Conservation (phyloP, 202 grass and related monocot species). For the Panicum virgatum region DNA sequence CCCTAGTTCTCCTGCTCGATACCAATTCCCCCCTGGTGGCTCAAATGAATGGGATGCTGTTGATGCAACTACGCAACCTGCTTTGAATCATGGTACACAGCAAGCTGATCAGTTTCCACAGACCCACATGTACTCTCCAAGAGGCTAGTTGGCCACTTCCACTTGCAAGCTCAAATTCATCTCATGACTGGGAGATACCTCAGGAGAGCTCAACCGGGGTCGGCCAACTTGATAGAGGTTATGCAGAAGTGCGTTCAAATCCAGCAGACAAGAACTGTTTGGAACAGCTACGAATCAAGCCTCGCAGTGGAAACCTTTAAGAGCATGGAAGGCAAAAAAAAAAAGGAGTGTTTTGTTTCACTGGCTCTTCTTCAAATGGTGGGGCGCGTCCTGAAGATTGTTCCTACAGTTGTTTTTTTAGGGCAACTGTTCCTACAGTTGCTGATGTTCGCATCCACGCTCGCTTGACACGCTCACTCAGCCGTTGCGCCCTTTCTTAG, state of each 20-base stretch:
- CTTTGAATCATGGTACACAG: constrained; percentile 12
- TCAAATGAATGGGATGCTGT: constrained; percentile 26
- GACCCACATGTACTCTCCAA: constrained; percentile 27
- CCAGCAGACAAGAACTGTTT: constrained; percentile 21
- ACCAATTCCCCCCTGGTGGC: neutral
- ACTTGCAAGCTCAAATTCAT: constrained; percentile 36
- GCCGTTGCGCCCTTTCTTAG: neutral
- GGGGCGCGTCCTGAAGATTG: too few relatives aligned
- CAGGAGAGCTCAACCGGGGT: constrained; percentile 21
- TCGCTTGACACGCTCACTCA: neutral
- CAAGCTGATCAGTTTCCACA: constrained; percentile 15
- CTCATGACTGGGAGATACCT: constrained; percentile 31
- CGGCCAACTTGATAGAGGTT: constrained; percentile 10
- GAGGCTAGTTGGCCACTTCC: constrained; percentile 20
- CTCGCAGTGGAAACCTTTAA: too few relatives aligned
- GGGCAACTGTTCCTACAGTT: too few relatives aligned
- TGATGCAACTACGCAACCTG: constrained; percentile 1
- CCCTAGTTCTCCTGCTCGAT: neutral
- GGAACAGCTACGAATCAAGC: too few relatives aligned
- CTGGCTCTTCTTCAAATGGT: constrained; percentile 14
- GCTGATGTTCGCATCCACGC: neutral
- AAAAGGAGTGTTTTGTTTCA: neutral
- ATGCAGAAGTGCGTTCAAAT: constrained; percentile 15
- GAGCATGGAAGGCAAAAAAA: constrained; percentile 16
- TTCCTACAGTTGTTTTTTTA: too few relatives aligned